A percentile compares a stretch with the other conserved stretches of the same genome.
Evolutionary conservation across 257 asterid genomes (phyloP).

Genomic region (Nicotiana attenuata): DNA sequence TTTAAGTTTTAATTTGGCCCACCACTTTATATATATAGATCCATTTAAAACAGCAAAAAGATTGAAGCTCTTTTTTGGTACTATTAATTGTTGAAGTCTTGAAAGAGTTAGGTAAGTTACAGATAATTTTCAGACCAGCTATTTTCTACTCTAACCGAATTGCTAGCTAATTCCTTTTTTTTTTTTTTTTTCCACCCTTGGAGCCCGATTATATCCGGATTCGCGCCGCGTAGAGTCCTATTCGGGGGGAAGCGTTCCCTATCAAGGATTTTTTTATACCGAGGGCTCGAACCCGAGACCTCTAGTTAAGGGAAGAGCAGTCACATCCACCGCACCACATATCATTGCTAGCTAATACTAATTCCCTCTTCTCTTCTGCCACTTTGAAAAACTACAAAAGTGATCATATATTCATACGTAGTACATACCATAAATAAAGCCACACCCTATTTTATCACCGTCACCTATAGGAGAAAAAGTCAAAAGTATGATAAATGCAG

Average conservation of each 20-base stretch:
- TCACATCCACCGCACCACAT: too few species aligned
- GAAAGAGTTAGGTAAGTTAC: background rate
- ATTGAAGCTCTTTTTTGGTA: background rate
- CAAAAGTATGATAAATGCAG: background rate
- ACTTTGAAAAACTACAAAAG: too few species aligned
- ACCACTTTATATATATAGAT: background rate
- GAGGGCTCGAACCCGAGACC: too few species aligned
- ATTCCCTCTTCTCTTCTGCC: too few species aligned
- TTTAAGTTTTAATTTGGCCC: background rate
- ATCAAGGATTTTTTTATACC: too few species aligned
- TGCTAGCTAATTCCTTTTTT: background rate
- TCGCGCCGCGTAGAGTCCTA: rapidly evolving
- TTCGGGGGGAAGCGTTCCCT: too few species aligned
- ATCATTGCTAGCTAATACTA: too few species aligned
- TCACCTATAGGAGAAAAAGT: background rate
- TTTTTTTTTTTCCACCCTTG: too few species aligned
- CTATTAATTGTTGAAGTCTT: background rate
- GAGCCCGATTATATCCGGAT: too few species aligned
- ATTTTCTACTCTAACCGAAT: background rate
- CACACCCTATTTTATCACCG: conserved; percentile 5
- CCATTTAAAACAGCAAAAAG: background rate
- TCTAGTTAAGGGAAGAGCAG: too few species aligned
- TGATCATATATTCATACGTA: background rate
- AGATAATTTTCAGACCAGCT: background rate
- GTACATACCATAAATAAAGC: background rate